phyloP scores from a whole-genome alignment of 495 filamentous ascomycete species.

The Talaromyces nanjingensis region DNA sequence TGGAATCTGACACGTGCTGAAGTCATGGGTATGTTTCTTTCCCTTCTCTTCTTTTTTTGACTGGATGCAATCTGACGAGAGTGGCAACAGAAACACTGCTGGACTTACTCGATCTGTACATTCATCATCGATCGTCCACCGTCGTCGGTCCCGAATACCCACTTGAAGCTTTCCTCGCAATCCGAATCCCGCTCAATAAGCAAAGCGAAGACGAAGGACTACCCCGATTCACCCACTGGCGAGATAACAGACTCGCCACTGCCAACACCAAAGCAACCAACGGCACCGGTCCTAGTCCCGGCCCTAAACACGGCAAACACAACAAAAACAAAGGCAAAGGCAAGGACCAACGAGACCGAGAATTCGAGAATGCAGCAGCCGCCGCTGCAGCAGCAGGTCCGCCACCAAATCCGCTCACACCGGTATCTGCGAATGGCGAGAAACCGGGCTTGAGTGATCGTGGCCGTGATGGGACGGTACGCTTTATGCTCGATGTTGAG shows the following conservation, averaged over 20 bases:
- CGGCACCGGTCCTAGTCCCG: neutral
- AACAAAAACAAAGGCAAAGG: conserved; percentile 12
- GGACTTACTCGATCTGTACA: conserved; percentile 84
- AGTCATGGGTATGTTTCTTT: conserved; percentile 54
- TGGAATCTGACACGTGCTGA: conserved; percentile 60
- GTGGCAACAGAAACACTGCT: conserved; percentile 61
- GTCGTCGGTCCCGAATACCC: conserved; percentile 63
- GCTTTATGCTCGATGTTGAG: conserved; percentile 83
- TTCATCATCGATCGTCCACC: conserved; percentile 65
- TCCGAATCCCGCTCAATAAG: conserved; percentile 81
- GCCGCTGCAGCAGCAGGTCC: conserved; percentile 8
- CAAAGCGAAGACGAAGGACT: conserved; percentile 50
- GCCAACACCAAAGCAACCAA: neutral
- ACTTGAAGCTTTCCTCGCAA: conserved; percentile 67
- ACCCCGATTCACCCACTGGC: conserved; percentile 45
- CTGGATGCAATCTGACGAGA: neutral
- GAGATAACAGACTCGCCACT: conserved; percentile 9
- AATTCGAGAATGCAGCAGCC: neutral
- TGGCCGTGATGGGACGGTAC: conserved; percentile 67
- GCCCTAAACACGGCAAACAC: conserved; percentile 2
- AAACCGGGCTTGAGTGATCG: conserved; percentile 41
- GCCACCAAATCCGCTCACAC: conserved; percentile 31
- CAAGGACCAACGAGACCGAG: neutral
- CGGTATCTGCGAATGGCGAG: conserved; percentile 36
- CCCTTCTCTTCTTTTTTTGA: neutral